phyloP scores from a whole-genome alignment of 768 basidiomycete species.

The Kwoniella bestiolae region DNA sequence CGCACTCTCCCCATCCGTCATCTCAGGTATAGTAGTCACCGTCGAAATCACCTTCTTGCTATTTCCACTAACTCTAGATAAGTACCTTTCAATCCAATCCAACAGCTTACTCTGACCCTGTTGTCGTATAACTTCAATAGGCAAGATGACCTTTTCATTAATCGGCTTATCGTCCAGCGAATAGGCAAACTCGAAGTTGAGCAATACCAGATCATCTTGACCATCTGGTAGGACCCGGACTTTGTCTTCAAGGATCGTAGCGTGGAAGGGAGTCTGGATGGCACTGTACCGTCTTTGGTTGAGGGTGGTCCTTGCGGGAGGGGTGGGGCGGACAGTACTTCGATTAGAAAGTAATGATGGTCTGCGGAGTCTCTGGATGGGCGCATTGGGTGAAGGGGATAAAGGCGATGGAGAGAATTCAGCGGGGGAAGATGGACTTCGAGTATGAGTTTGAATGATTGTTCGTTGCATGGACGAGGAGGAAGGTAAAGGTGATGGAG shows the following conservation, averaged over 20 bases:
- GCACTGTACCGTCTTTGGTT: too few species aligned
- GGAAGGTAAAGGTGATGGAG: slow-evolving; percentile 5
- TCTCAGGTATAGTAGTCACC: slow-evolving; percentile 31
- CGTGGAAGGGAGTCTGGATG: slow-evolving; percentile 8
- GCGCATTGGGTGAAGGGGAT: neutral
- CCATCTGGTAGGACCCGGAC: neutral
- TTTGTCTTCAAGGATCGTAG: slow-evolving; percentile 3
- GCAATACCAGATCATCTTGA: slow-evolving; percentile 5
- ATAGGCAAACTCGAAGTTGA: slow-evolving; percentile 44
- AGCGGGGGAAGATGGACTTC: slow-evolving; percentile 14
- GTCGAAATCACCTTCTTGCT: slow-evolving; percentile 13
- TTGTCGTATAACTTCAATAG: slow-evolving; percentile 2
- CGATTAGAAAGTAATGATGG: neutral
- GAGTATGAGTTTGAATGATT: neutral
- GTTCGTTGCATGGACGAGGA: neutral
- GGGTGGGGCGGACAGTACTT: neutral
- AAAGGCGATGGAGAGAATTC: slow-evolving; percentile 1
- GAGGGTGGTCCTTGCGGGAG: neutral
- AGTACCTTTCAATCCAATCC: slow-evolving; percentile 5
- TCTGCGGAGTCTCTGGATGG: neutral
- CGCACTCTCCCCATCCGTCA: slow-evolving; percentile 50
- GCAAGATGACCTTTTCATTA: slow-evolving; percentile 27
- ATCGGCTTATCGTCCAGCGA: slow-evolving; percentile 29
- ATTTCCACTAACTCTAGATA: neutral
- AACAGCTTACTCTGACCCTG: slow-evolving; percentile 1